These are phyloP conservation scores for Fusarium pseudonygamai DNA, from an alignment of 2,329 filamentous ascomycete species.

Conservation along the genomic window DNA sequence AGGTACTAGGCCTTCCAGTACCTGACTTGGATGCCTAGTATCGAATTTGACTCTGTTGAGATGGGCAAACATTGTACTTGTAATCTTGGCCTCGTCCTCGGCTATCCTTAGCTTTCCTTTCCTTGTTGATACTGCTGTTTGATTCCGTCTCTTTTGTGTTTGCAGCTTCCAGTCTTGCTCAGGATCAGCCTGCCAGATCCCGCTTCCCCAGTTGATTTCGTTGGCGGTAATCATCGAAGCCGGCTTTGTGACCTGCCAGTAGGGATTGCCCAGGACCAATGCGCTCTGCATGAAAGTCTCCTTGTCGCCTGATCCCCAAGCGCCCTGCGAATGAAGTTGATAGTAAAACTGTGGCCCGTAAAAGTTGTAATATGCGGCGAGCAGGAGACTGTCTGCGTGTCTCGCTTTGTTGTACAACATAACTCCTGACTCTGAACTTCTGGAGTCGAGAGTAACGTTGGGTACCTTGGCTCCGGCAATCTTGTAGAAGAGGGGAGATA, in stretches of 20 bases:
- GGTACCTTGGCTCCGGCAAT: slow-evolving; percentile 28
- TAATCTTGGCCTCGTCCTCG: not conserved
- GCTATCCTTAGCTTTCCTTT: not conserved
- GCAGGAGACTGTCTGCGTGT: slow-evolving; percentile 36
- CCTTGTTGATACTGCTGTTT: not conserved
- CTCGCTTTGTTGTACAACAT: slow-evolving; percentile 37
- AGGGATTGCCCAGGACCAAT: slow-evolving; percentile 27
- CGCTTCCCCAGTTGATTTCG: slow-evolving; percentile 36
- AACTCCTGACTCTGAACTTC: slow-evolving; percentile 34
- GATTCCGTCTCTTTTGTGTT: not conserved
- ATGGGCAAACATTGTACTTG: slow-evolving; percentile 38
- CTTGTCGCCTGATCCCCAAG: slow-evolving; percentile 40
- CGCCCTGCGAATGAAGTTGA: slow-evolving; percentile 41
- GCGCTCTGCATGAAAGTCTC: slow-evolving; percentile 40
- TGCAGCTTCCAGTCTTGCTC: slow-evolving; percentile 33
- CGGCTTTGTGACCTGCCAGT: slow-evolving; percentile 30
- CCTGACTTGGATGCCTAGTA: slow-evolving; percentile 12
- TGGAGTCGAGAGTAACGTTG: slow-evolving; percentile 29
- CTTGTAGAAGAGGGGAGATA: slow-evolving; percentile 37
- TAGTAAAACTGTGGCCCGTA: slow-evolving; percentile 37
- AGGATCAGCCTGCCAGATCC: slow-evolving; percentile 41
- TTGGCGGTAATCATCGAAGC: slow-evolving; percentile 17
- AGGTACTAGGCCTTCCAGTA: slow-evolving; percentile 11
- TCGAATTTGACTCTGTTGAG: slow-evolving; percentile 41
- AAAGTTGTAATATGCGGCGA: slow-evolving; percentile 40